Base-by-base conservation (phyloP, 176 grass and related monocot species). In the sorghum (Sorghum bicolor) region DNA sequence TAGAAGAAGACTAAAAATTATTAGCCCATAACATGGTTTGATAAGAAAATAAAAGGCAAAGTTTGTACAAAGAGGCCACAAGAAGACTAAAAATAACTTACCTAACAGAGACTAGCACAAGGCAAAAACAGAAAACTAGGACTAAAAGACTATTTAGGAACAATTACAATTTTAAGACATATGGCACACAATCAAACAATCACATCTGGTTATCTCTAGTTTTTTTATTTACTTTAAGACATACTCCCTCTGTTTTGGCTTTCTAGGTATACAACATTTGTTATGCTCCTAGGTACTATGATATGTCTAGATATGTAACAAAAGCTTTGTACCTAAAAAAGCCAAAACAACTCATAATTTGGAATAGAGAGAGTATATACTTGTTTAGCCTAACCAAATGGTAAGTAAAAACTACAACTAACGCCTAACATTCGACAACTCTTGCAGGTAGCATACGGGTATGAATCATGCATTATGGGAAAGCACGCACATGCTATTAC, bases 391-490 rank as follows among this genome's bases (percentile, higher is more conserved):
- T 24, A 5, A 70, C 22, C 44, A 72, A 3, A 16, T 10, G 24
- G 4, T 28, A 72, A 28, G n/a, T 58, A 80, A 68, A 48, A 17
- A 10, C 9, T 41, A 72, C 5, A 28, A 47, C 40, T 72, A 55
- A 80, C 14, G 8, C 25, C 0, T 47, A 6, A 30, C 25, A 73
- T 30, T 20, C 48, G 25, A 57, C 24, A 43, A n/a, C 26, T 40
- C 10, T 22, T 45, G 45, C 63, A 79, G 61, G 26, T 2, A n/a
- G 11, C 61, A 47, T 79, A 66, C 15, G 61, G 77, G 31, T 79
- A 47, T 32, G 20, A n/a, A 22, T 79, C 39, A 47, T 79, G 77
- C 77, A 66, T 79, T 31, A 79, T 65, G 76, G 76, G 39, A n/a
- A 44, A 45, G n/a, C 25, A 40, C 4, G 2, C 37, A 30, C 39